Base-by-base conservation (phyloP, 1,139 yeast species). In the Geotrichum phurueaensis region DNA sequence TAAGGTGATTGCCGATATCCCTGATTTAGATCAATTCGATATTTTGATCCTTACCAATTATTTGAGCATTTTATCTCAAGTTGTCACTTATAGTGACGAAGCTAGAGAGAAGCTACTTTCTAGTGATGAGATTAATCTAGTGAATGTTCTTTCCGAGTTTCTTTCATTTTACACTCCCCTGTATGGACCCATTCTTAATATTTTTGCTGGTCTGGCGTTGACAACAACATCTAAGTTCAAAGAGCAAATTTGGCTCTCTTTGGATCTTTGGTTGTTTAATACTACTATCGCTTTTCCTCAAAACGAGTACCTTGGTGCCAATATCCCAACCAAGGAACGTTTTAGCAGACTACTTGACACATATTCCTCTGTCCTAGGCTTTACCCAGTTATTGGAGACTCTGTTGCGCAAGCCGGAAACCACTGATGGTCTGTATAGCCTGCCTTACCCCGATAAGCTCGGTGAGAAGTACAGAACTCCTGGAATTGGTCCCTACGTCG, bases 401-500 rank as follows among this genome's bases (percentile, higher is more conserved):
- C 72, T 81, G 15, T 67, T 82, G 36, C 64, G 66, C 7, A 67
- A 69, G 9, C 65, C 56, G 10, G 57, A 56, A 18, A 55, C 56
- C 6, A 63, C 63, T 15, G 70, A 69, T 23, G 69, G 68, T 10
- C 70, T 65, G n/a, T 66, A 66, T 54, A 61, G 64, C 29, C 70
- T 82, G n/a, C 79, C 85, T 15, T 88, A 80, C 67, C 96, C 96
- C 0, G 71, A 78, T 9, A 83, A 81, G 60, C 72, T 90, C 33
- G 96, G 97, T 0, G 72, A 72, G 18, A 78, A 79, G 0, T 82
- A 85, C 65, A 79, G 96, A 68, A 82, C 79, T 56, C 76, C 76
- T 7, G 96, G 97, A 2, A 74, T 90, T 12, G 84, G 92, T 84
- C 92, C 96, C 2, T 92, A 91, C 67, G 75, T 89, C 59, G 95